Conservation (phyloP, 768 basidiomycete species). For the Mycena alexandri region DNA sequence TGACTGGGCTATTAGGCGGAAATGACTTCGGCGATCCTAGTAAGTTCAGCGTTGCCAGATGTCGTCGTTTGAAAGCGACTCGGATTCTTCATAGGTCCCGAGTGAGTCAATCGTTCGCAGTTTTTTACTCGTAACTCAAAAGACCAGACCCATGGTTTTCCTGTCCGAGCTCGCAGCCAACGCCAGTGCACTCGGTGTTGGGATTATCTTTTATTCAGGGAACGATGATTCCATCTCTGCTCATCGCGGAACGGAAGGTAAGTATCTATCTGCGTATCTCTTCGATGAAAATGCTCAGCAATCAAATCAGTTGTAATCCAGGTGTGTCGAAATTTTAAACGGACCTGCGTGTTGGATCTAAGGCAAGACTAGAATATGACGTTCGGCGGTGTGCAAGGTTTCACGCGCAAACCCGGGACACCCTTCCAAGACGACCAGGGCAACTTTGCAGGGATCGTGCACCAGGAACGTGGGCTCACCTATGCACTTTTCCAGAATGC, state of each 20-base stretch:
- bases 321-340: slow-evolving; percentile 39
- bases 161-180: slow-evolving; percentile 61
- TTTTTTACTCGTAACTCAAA: neutral
- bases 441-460: slow-evolving; percentile 60
- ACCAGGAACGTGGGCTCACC: slow-evolving; percentile 65
- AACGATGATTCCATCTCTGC: slow-evolving; percentile 64
- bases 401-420: slow-evolving; percentile 60
- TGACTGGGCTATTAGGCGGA: too few relatives aligned
- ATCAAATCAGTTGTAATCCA: slow-evolving; percentile 51
- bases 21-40: slow-evolving; percentile 32
- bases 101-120: slow-evolving; percentile 23
- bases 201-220: slow-evolving; percentile 59
- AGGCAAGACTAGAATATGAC: slow-evolving; percentile 59
- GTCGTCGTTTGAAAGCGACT: neutral
- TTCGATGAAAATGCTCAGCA: neutral
- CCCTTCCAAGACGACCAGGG: slow-evolving; percentile 61
- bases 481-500: slow-evolving; percentile 34
- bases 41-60: neutral
- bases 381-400: slow-evolving; percentile 66
- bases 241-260: slow-evolving; percentile 62
- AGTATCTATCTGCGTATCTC: neutral
- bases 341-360: neutral
- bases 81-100: slow-evolving; percentile 28
- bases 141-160: slow-evolving; percentile 61
- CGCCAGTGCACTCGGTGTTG: slow-evolving; percentile 50